Percentiles rank a stretch among this genome's conserved stretches.
Conservation (phyloP, 2,329 filamentous ascomycete species). For the Boeremia exigua region DNA sequence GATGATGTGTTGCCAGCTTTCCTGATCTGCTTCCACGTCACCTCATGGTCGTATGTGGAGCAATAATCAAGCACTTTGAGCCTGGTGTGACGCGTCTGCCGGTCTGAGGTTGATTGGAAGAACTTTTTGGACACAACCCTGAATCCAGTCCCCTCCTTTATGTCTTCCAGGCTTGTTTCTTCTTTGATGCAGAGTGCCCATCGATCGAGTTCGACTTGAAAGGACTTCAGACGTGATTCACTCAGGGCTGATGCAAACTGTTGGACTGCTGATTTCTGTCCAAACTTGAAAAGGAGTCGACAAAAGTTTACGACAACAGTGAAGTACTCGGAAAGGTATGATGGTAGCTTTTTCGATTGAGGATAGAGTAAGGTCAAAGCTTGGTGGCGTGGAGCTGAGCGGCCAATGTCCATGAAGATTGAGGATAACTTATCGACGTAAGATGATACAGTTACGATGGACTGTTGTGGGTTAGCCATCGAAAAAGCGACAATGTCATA, state of each 20-base stretch:
- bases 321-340: conserved; percentile 51
- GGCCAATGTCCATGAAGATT: conserved; percentile 52
- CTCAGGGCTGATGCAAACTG: conserved; percentile 42
- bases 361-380: conserved; percentile 50
- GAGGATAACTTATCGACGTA: conserved; percentile 51
- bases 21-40: conserved; percentile 51
- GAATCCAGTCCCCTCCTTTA: conserved; percentile 33
- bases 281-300: conserved; percentile 42
- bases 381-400: conserved; percentile 51
- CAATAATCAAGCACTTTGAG: conserved; percentile 48
- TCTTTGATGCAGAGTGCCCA: conserved; percentile 46
- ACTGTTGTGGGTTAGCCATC: neutral
- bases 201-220: neutral
- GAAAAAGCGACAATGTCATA: too few relatives aligned
- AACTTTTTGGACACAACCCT: conserved; percentile 25
- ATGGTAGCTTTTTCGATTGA: conserved; percentile 46
- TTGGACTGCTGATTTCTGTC: conserved; percentile 40
- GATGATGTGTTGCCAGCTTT: conserved; percentile 49
- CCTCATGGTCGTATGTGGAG: conserved; percentile 51
- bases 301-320: conserved; percentile 51
- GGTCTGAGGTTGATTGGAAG: conserved; percentile 24
- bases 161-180: conserved; percentile 37
- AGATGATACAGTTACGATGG: conserved; percentile 29
- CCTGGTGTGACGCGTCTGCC: conserved; percentile 25
- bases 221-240: conserved; percentile 30